These are phyloP conservation scores for Yamadazyma akitaensis DNA, from an alignment of 805 yeast genomes.

Conservation along the genomic window DNA sequence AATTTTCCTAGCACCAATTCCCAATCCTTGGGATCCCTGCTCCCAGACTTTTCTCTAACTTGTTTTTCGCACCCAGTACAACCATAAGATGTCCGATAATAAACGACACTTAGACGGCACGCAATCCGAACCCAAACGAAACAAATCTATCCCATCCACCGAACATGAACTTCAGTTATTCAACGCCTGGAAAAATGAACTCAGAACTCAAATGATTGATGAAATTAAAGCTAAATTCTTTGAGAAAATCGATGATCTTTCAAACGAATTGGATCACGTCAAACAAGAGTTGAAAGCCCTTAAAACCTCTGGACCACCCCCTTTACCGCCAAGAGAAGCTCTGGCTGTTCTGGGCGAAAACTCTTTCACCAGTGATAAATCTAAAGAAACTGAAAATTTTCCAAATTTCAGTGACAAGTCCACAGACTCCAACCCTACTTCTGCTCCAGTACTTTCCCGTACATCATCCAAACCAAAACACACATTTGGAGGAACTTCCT, in stretches of 20 bases:
- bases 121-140: slow-evolving; percentile 12
- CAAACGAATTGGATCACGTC: slow-evolving; percentile 20
- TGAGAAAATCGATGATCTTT: slow-evolving; percentile 16
- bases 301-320: slow-evolving; percentile 8
- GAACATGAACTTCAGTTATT: slow-evolving; percentile 6
- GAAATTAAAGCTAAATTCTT: slow-evolving; percentile 13
- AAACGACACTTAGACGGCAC: slow-evolving; percentile 19
- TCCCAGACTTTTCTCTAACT: neutral
- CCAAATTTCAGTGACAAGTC: too few species aligned
- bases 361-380: neutral
- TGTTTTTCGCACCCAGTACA: neutral
- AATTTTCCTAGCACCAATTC: neutral
- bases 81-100: slow-evolving; percentile 4
- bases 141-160: slow-evolving; percentile 3
- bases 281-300: slow-evolving; percentile 11
- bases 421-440: neutral
- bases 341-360: neutral
- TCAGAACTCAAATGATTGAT: neutral
- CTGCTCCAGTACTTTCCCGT: neutral
- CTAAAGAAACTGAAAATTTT: neutral
- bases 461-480: slow-evolving; percentile 11
- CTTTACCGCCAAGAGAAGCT: slow-evolving; percentile 12
- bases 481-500: slow-evolving; percentile 21
- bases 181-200: slow-evolving; percentile 27
- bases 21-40: neutral